Evolutionary conservation across 345 rosid genomes (phyloP).

Genomic region (Populus simonii): DNA sequence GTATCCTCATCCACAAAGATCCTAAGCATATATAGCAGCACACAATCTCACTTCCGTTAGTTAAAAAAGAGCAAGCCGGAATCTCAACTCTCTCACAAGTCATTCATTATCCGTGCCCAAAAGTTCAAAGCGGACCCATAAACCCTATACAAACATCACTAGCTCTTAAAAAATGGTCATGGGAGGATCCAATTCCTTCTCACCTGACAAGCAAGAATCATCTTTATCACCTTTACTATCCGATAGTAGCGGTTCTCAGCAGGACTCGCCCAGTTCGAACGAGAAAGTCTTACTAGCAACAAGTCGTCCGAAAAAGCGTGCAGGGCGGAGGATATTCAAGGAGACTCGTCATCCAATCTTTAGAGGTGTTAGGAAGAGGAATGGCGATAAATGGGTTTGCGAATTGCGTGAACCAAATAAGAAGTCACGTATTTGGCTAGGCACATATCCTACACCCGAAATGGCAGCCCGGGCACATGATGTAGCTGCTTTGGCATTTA

Average conservation of each 20-base stretch:
- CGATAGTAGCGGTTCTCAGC: background rate
- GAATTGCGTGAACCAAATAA: slow-evolving; percentile 59
- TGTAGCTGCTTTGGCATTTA: slow-evolving; percentile 61
- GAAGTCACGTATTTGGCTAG: slow-evolving; percentile 67
- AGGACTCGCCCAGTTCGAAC: background rate
- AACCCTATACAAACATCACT: no score
- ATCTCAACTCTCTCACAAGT: no score
- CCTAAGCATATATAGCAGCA: no score
- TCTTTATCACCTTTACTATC: background rate
- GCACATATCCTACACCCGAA: slow-evolving; percentile 66
- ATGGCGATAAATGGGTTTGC: slow-evolving; percentile 69
- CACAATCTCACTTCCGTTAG: no score
- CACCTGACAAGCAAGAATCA: background rate
- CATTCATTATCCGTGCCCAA: no score
- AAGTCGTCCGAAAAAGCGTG: slow-evolving; percentile 15
- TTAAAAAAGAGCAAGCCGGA: no score
- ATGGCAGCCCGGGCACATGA: slow-evolving; percentile 86
- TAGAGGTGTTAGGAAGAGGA: slow-evolving; percentile 60
- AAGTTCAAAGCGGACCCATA: no score
- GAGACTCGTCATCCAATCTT: slow-evolving; percentile 75
- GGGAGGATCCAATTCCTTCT: no score
- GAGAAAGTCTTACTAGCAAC: slow-evolving; percentile 7
- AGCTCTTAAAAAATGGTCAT: no score
- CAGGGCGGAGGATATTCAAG: slow-evolving; percentile 48
- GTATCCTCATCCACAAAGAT: no score